Conservation (phyloP, 2,329 filamentous ascomycete genomes). For the Gremmenia infestans region DNA sequence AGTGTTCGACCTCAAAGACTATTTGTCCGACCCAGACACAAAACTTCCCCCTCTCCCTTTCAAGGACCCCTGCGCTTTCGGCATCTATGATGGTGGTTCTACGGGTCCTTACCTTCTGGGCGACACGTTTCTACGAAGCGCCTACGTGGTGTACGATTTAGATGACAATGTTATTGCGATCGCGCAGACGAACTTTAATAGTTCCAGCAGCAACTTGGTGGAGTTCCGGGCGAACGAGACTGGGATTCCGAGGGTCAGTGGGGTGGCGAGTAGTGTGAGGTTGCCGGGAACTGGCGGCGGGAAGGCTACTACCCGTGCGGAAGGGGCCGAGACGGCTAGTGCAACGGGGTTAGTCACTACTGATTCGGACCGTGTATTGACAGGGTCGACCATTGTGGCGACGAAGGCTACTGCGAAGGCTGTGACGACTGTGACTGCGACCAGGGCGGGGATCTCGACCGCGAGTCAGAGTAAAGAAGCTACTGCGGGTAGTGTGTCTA, state of each 20-base stretch:
- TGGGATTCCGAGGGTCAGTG: slow-evolving; percentile 18
- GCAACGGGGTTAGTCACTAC: not conserved
- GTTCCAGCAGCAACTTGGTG: slow-evolving; percentile 18
- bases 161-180: slow-evolving; percentile 44
- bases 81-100: slow-evolving; percentile 35
- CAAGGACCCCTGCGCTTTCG: slow-evolving; percentile 45
- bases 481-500: not conserved
- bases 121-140: slow-evolving; percentile 48
- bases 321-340: not conserved
- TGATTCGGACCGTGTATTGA: too few relatives aligned
- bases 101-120: slow-evolving; percentile 34
- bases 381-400: too few relatives aligned
- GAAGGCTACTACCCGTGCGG: not conserved
- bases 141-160: slow-evolving; percentile 51
- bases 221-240: slow-evolving; percentile 18
- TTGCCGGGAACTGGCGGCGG: slow-evolving; percentile 1
- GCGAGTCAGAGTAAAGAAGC: not conserved
- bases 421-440: not conserved
- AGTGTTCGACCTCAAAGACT: slow-evolving; percentile 27
- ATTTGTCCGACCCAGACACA: slow-evolving; percentile 1
- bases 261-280: slow-evolving; percentile 8
- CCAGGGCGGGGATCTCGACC: not conserved
- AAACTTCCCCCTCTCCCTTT: slow-evolving; percentile 14
- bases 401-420: not conserved
- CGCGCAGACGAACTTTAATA: slow-evolving; percentile 42